Percentiles rank a stretch among this genome's conserved stretches.
These are phyloP conservation scores for Alloteropsis angusta DNA, from an alignment of 202 grass and related monocot genomes.

Conservation along the genomic window DNA sequence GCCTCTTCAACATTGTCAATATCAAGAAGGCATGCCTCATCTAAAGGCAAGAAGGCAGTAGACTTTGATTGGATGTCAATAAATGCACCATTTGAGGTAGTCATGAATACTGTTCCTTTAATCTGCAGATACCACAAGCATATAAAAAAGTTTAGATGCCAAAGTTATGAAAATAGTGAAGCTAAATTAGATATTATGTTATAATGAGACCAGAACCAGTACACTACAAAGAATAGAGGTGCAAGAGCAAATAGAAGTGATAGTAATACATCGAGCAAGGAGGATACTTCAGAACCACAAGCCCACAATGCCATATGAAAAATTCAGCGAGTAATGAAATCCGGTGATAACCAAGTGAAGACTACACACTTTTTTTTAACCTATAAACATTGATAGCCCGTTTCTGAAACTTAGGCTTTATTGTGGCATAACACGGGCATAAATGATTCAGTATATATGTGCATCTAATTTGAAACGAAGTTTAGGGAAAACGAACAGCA, in stretches of 20 bases:
- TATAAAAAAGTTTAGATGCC: constrained; percentile 11
- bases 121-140: constrained; percentile 48
- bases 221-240: not conserved
- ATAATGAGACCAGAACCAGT: not conserved
- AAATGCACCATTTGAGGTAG: constrained; percentile 52
- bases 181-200: constrained; percentile 3
- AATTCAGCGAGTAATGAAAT: not conserved
- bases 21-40: constrained; percentile 76
- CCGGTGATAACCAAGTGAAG: not conserved
- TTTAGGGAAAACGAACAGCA: not conserved
- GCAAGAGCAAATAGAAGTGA: not conserved
- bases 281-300: not conserved
- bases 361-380: constrained; percentile 5
- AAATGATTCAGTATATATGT: not conserved
- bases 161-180: not conserved
- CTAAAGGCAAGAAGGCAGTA: constrained; percentile 69
- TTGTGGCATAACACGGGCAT: not conserved
- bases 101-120: constrained; percentile 77
- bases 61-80: constrained; percentile 78
- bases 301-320: not conserved
- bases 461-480: not conserved
- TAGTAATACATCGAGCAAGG: not conserved
- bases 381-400: not conserved
- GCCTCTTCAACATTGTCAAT: constrained; percentile 62
- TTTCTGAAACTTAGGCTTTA: not conserved